Percentiles rank a stretch among this genome's conserved stretches.
Evolutionary conservation across 1,284 basidiomycete genomes (phyloP).

Genomic region (Prillingera fragicola): DNA sequence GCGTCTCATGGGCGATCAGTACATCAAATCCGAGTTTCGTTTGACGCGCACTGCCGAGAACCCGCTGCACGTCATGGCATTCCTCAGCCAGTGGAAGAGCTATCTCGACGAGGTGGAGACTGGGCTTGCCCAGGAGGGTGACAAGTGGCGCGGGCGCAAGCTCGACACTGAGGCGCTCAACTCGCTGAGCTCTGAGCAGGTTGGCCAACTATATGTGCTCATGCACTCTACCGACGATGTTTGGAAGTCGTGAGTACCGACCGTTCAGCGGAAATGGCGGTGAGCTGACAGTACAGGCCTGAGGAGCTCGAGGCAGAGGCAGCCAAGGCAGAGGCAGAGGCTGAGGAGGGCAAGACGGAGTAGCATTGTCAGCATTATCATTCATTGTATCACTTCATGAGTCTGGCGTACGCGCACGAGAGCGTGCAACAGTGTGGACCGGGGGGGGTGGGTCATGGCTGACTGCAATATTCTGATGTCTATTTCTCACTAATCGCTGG

Average conservation of each 20-base stretch:
- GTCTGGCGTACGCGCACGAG: too few relatives aligned
- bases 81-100: conserved; percentile 85
- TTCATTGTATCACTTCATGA: not conserved
- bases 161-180: conserved; percentile 72
- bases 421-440: too few relatives aligned
- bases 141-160: conserved; percentile 60
- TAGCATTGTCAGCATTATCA: not conserved
- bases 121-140: conserved; percentile 13
- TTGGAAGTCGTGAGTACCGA: conserved; percentile 57
- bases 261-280: not conserved
- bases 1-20: conserved; percentile 78
- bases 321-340: too few relatives aligned
- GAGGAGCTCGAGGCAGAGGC: conserved; percentile 16
- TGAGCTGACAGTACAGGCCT: conserved; percentile 8
- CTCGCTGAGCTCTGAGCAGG: conserved; percentile 81
- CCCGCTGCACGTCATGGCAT: conserved; percentile 82
- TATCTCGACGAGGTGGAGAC: conserved; percentile 67
- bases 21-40: conserved; percentile 84
- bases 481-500: too few relatives aligned
- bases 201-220: conserved; percentile 84
- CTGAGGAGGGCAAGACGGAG: too few relatives aligned
- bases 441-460: too few relatives aligned
- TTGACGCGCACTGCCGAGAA: conserved; percentile 72
- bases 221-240: conserved; percentile 82
- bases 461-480: too few relatives aligned